Percentiles rank a stretch among this genome's conserved stretches.
These are phyloP conservation scores for Balakata baccata DNA, from an alignment of 345 rosid species.

Conservation along the genomic window DNA sequence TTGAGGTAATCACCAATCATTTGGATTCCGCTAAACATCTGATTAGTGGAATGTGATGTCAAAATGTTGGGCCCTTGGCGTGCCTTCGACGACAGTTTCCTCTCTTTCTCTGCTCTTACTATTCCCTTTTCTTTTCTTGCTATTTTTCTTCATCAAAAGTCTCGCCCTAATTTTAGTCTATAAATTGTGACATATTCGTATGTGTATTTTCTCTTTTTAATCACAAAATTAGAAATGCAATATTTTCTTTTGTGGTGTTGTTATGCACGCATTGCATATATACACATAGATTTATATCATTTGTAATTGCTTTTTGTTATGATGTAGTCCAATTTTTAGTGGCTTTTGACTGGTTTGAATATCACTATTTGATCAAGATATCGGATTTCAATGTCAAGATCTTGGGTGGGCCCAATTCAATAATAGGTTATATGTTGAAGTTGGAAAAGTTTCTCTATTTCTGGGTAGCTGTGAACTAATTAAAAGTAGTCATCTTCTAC, in stretches of 20 bases:
- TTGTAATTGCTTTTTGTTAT: not conserved
- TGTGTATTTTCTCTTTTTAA: not conserved
- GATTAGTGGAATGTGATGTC: constrained; percentile 17
- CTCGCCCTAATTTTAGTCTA: constrained; percentile 10
- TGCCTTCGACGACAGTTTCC: constrained; percentile 35
- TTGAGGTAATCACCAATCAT: constrained; percentile 32
- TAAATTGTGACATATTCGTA: no score
- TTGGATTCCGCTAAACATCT: constrained; percentile 21
- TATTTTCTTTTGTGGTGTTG: not conserved
- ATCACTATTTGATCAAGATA: not conserved
- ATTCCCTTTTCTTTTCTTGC: no score
- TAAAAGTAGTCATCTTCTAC: no score
- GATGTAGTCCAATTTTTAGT: not conserved
- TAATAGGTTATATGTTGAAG: not conserved
- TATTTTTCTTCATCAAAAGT: constrained; percentile 29
- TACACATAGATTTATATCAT: no score
- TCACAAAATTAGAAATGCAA: constrained; percentile 1
- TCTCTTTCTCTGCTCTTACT: not conserved
- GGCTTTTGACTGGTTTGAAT: not conserved
- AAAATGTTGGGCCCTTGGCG: constrained; percentile 31
- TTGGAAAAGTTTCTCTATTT: no score
- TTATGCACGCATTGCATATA: not conserved
- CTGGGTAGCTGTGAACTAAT: no score
- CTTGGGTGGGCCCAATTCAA: not conserved
- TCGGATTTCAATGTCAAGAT: not conserved